Base-by-base conservation (phyloP, 768 basidiomycete genomes). In the Termitomyces sp. region DNA sequence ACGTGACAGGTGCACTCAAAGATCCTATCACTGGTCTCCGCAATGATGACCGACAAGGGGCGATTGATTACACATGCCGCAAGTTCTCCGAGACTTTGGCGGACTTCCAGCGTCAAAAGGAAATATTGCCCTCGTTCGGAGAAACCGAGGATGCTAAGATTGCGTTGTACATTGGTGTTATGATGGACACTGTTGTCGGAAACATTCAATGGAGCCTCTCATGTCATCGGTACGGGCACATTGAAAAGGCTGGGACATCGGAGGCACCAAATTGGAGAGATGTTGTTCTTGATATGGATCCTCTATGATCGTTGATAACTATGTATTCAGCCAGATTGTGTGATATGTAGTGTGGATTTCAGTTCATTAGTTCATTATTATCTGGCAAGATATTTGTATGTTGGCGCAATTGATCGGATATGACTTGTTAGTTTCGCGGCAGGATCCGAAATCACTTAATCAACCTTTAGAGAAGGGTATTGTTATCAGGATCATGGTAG, bases 161-260 rank as follows among this genome's bases (percentile, higher is more conserved):
- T 46, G 12, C 28, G 6, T 36, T 16, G 28, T 59, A 59, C 38
- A 24, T 51, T 8, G 24, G 4, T 8, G 26, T 52, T 12, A 46
- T 59, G 58, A 52, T 56, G 54, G 54, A 59, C 24, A 22, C 46
- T 20, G 54, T 59, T 18, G 58, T 53, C 8, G 54, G 49, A 16
- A 59, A 52, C 18, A 59, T 59, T 26, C 54, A 56, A 26, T 59
- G 58, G 58, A 56, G 54, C 35, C 54, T 56, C 12, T 44, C 26
- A 13, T 53, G 50, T 24, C 14, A 14, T 12, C 49, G 58, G 3
- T 59, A 59, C 26, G 54, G 58, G 36, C 54, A 56, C 22, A 22
- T 22, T 13, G 43, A 24, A 44, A 24, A 22, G 22, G 10, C 43
- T 28, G 24, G 42, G 22, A 43, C 30, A 16, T 1, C 32, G 18